Evolutionary conservation across 2,329 filamentous ascomycete genomes (phyloP).

Genomic region (Reticulascus tulasneorum): DNA sequence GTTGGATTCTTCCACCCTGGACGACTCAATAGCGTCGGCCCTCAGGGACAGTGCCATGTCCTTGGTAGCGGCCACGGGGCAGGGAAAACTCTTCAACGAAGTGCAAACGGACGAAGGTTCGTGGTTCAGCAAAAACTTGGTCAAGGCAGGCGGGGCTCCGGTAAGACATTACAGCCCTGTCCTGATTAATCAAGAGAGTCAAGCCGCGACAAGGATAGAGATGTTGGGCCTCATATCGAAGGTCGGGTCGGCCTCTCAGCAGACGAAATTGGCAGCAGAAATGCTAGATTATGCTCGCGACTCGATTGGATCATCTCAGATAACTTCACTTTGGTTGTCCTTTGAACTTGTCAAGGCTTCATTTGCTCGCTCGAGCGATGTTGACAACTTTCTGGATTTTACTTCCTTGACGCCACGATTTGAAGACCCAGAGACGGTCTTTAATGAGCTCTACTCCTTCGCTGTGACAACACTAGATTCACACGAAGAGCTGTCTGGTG

Average conservation of each 20-base stretch:
- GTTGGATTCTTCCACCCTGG: conserved; percentile 61
- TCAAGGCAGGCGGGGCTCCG: conserved; percentile 14
- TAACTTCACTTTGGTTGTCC: conserved; percentile 77
- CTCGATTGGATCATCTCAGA: conserved; percentile 51
- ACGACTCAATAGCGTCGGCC: conserved; percentile 62
- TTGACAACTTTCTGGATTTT: conserved; percentile 65
- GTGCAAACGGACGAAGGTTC: conserved; percentile 21
- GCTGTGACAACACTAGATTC: conserved; percentile 60
- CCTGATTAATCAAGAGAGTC: conserved; percentile 60
- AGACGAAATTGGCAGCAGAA: conserved; percentile 57
- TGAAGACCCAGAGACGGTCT: conserved; percentile 42
- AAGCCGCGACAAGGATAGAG: conserved; percentile 55
- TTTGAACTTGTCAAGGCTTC: conserved; percentile 65
- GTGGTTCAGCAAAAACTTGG: conserved; percentile 23
- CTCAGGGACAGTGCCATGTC: conserved; percentile 69
- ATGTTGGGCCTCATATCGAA: conserved; percentile 55
- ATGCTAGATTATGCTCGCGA: conserved; percentile 62
- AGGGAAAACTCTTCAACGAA: conserved; percentile 26
- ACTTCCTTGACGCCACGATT: conserved; percentile 32
- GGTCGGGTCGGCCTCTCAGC: conserved; percentile 54
- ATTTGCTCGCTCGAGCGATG: conserved; percentile 44
- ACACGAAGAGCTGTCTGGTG: conserved; percentile 41
- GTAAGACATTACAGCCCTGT: conserved; percentile 55
- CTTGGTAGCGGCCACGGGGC: conserved; percentile 30
- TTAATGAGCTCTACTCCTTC: conserved; percentile 66